phyloP scores from a whole-genome alignment of 1,284 basidiomycete species.

The Wallemia ichthyophaga region DNA sequence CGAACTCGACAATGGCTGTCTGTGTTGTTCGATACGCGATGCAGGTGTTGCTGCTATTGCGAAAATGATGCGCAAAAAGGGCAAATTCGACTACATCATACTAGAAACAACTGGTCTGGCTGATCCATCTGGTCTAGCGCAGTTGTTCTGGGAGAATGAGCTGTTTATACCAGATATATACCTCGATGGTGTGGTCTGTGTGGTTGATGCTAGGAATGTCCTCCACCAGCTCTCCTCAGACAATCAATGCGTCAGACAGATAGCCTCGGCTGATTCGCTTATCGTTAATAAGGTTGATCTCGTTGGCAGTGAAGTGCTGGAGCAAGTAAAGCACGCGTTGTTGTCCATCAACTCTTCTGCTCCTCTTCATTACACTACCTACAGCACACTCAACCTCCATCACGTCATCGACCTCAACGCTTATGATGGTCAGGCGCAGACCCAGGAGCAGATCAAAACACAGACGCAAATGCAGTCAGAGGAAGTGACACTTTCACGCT shows the following conservation, averaged over 20 bases:
- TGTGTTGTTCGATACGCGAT: slow-evolving; percentile 84
- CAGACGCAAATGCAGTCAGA: slow-evolving; percentile 1
- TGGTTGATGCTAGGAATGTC: slow-evolving; percentile 65
- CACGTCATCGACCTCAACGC: slow-evolving; percentile 48
- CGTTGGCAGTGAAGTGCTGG: slow-evolving; percentile 14
- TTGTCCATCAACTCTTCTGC: slow-evolving; percentile 40
- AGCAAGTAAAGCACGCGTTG: neutral
- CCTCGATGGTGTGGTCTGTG: slow-evolving; percentile 64
- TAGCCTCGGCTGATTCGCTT: slow-evolving; percentile 64
- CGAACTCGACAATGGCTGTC: slow-evolving; percentile 66
- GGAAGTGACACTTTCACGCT: neutral
- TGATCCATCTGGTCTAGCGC: slow-evolving; percentile 37
- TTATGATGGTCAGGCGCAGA: too few relatives aligned
- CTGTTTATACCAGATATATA: slow-evolving; percentile 46
- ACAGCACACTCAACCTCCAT: slow-evolving; percentile 31
- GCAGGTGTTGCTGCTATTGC: slow-evolving; percentile 67
- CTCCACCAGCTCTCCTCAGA: too few relatives aligned
- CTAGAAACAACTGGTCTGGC: slow-evolving; percentile 79
- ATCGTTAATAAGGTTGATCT: slow-evolving; percentile 65
- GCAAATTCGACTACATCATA: slow-evolving; percentile 67
- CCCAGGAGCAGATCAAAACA: too few relatives aligned
- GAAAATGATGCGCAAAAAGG: slow-evolving; percentile 47
- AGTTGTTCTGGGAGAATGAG: slow-evolving; percentile 75
- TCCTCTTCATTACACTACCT: slow-evolving; percentile 35
- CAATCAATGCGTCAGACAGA: too few relatives aligned